phyloP scores from a whole-genome alignment of 2,329 filamentous ascomycete species.

The Botrytis elliptica region DNA sequence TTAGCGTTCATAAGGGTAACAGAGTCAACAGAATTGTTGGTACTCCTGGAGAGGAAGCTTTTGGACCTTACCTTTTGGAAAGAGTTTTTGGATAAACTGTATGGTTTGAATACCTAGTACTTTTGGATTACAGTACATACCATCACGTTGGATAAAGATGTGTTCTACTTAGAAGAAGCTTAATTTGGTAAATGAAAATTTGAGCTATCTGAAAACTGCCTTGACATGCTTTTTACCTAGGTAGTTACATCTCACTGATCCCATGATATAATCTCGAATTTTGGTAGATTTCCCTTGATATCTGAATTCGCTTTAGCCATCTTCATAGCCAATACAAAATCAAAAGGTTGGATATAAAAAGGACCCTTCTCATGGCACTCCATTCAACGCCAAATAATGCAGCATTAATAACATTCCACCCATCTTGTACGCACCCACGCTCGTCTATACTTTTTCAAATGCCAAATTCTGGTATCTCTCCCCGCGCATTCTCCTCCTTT shows the following conservation, averaged over 20 bases:
- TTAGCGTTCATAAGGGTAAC: conserved; percentile 73
- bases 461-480: conserved; percentile 17
- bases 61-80: conserved; percentile 65
- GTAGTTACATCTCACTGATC: background rate
- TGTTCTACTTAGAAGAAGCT: conserved; percentile 3
- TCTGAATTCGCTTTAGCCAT: background rate
- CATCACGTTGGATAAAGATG: conserved; percentile 3
- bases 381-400: conserved; percentile 20
- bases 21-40: conserved; percentile 70
- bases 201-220: background rate
- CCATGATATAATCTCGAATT: conserved; percentile 3
- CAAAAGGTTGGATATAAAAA: conserved; percentile 7
- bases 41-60: conserved; percentile 65
- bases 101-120: background rate
- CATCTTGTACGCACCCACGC: background rate
- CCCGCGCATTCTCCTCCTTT: background rate
- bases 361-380: conserved; percentile 2
- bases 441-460: background rate
- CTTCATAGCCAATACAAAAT: background rate
- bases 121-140: conserved; percentile 14
- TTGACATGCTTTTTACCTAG: background rate
- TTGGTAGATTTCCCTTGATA: background rate
- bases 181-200: background rate
- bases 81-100: conserved; percentile 46
- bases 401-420: background rate